These are phyloP conservation scores for cucumber (Cucumis sativus) DNA, from an alignment of 306 rosid genomes.

Conservation along the genomic window DNA sequence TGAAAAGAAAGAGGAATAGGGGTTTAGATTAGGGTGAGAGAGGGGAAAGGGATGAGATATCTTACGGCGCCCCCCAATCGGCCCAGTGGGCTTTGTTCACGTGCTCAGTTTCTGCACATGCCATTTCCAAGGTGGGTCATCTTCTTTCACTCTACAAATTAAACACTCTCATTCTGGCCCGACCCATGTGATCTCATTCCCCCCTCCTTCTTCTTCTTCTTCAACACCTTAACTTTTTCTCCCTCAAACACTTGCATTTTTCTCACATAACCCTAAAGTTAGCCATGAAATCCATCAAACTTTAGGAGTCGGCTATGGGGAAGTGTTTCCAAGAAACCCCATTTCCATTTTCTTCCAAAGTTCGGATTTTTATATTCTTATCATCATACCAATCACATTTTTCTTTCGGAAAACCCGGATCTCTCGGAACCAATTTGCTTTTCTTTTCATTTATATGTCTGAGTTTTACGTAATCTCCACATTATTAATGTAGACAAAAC, in stretches of 20 bases:
- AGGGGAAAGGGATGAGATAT: neutral
- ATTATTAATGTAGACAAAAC: neutral
- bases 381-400: neutral
- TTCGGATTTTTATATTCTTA: neutral
- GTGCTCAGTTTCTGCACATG: slow-evolving; percentile 2
- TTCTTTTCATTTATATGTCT: neutral
- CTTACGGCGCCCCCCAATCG: neutral
- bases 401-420: neutral
- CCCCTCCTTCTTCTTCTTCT: neutral
- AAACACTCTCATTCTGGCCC: neutral
- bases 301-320: neutral
- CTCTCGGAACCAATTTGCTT: neutral
- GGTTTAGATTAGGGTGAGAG: neutral
- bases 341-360: neutral
- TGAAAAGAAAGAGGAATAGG: neutral
- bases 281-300: neutral
- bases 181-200: slow-evolving; percentile 2
- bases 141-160: neutral
- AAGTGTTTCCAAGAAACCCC: neutral
- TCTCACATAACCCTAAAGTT: too few relatives aligned
- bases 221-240: neutral
- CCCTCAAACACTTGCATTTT: too few relatives aligned
- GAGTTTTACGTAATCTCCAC: neutral
- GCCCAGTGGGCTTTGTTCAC: slow-evolving; percentile 9
- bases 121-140: slow-evolving; percentile 3